These are phyloP conservation scores for Casaregolazyma suthepensis DNA, from an alignment of 1,139 yeast species.

Conservation along the genomic window DNA sequence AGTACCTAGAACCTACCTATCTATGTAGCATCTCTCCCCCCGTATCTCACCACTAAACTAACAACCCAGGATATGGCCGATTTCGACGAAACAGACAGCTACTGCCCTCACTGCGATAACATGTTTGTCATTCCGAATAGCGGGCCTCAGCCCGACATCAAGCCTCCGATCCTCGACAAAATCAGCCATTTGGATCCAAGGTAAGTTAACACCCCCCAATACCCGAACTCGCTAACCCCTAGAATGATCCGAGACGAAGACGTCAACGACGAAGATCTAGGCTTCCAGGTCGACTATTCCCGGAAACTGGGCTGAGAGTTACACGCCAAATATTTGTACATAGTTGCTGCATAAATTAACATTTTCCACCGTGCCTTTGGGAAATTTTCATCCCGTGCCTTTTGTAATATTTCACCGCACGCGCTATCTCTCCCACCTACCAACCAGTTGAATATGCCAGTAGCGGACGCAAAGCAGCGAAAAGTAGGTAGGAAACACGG, in stretches of 20 bases:
- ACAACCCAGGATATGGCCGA: slow-evolving; percentile 28
- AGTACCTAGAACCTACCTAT: not conserved
- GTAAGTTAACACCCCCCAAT: slow-evolving; percentile 16
- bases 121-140: slow-evolving; percentile 31
- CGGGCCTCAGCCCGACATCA: slow-evolving; percentile 16
- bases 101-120: slow-evolving; percentile 36
- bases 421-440: not conserved
- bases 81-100: slow-evolving; percentile 35
- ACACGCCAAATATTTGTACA: not conserved
- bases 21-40: too few relatives aligned
- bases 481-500: not conserved
- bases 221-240: slow-evolving; percentile 2
- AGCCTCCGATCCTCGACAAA: slow-evolving; percentile 16
- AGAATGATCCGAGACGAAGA: slow-evolving; percentile 34
- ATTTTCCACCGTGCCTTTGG: not conserved
- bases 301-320: slow-evolving; percentile 17
- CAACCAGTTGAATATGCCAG: not conserved
- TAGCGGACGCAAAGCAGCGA: not conserved
- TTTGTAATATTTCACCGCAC: not conserved
- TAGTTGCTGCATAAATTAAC: not conserved
- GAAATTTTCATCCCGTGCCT: not conserved
- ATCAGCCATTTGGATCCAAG: slow-evolving; percentile 25
- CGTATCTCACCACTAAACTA: slow-evolving; percentile 8
- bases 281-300: slow-evolving; percentile 25
- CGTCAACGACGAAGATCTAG: slow-evolving; percentile 28